A percentile compares a stretch with the other conserved stretches of the same genome.
Evolutionary conservation across 2,329 filamentous ascomycete species (phyloP).

Genomic region (Aureobasidium sp.): DNA sequence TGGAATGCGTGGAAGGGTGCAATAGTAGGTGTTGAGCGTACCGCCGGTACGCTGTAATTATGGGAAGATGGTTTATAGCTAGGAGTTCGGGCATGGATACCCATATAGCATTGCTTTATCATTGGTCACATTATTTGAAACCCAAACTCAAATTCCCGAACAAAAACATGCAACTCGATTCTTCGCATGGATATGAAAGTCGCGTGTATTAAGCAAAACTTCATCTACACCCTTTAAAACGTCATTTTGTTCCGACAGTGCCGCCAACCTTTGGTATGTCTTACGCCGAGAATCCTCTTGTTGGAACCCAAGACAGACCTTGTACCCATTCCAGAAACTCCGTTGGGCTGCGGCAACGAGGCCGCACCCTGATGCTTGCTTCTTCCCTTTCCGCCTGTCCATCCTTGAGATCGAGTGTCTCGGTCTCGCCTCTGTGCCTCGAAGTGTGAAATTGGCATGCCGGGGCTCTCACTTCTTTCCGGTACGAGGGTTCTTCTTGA

Average conservation of each 20-base stretch:
- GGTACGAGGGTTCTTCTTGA: constrained; percentile 25
- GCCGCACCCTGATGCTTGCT: constrained; percentile 7
- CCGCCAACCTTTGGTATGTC: not conserved
- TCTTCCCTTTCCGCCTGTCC: not conserved
- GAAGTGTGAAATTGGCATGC: not conserved
- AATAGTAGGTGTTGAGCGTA: not conserved
- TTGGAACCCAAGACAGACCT: constrained; percentile 11
- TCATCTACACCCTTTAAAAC: not conserved
- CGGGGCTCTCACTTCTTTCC: constrained; percentile 20
- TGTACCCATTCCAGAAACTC: constrained; percentile 9
- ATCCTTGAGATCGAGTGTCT: not conserved
- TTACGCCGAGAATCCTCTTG: constrained; percentile 1
- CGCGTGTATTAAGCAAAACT: not conserved
- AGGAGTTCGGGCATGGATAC: constrained; percentile 8
- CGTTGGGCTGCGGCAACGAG: not conserved
- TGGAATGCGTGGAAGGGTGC: not conserved
- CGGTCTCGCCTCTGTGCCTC: not conserved
- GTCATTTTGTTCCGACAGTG: not conserved
- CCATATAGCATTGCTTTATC: constrained; percentile 2
- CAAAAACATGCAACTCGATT: constrained; percentile 1
- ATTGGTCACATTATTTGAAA: not conserved
- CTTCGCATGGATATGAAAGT: not conserved
- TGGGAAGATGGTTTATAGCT: not conserved
- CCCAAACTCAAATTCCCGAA: not conserved
- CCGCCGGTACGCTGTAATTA: not conserved